These are phyloP conservation scores for Fusarium veterinarium DNA, from an alignment of 2,329 filamentous ascomycete genomes.

Conservation along the genomic window DNA sequence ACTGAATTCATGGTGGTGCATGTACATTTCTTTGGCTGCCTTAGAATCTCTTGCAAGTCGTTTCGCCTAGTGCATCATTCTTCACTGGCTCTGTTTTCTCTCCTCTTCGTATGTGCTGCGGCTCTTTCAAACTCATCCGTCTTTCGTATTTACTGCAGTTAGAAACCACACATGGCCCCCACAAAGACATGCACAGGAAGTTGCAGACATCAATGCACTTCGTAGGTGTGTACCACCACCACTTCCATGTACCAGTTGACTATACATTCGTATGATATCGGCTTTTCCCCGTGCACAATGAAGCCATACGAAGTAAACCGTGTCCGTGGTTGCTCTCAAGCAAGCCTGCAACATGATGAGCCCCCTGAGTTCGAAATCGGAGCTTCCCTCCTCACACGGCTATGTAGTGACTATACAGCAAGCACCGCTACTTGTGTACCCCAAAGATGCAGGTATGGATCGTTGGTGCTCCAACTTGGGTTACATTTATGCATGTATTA, in stretches of 20 bases:
- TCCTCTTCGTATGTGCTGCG: not conserved
- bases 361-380: not conserved
- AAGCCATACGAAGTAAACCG: constrained; percentile 1
- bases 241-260: not conserved
- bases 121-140: not conserved
- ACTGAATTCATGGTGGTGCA: constrained; percentile 15
- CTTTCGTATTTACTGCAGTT: not conserved
- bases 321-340: not conserved
- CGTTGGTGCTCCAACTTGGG: constrained; percentile 7
- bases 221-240: not conserved
- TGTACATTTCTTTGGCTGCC: not conserved
- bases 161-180: not conserved
- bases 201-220: constrained; percentile 1
- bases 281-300: not conserved
- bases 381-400: not conserved
- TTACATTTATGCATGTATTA: constrained; percentile 3
- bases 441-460: constrained; percentile 9
- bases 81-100: not conserved
- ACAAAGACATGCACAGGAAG: not conserved
- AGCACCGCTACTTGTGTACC: not conserved
- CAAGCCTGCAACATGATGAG: constrained; percentile 2
- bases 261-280: not conserved
- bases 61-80: not conserved
- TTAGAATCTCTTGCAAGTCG: not conserved
- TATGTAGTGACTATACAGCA: not conserved